These are phyloP conservation scores for Salmacisia buchloeana DNA, from an alignment of 1,284 basidiomycete species.

Conservation along the genomic window DNA sequence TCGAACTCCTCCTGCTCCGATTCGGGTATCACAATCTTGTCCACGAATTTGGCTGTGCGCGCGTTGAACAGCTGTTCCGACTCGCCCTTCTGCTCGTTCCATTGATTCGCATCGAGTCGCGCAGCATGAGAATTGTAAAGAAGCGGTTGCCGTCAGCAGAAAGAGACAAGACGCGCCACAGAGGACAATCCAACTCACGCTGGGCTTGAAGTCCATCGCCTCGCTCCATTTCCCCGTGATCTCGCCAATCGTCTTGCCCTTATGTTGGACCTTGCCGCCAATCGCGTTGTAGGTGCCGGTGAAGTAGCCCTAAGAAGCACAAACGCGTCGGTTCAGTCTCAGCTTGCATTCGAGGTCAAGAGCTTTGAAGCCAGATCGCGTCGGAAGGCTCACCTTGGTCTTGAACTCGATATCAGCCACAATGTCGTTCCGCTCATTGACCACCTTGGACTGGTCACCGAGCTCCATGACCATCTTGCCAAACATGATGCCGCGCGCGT, in stretches of 20 bases:
- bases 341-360: too few relatives aligned
- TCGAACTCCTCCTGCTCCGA: constrained; percentile 85
- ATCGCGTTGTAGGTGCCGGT: constrained; percentile 93
- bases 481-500: constrained; percentile 91
- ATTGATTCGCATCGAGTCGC: not conserved
- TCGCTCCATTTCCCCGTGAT: constrained; percentile 86
- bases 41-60: constrained; percentile 63
- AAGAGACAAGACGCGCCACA: constrained; percentile 5
- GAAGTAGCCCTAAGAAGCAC: constrained; percentile 69
- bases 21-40: constrained; percentile 78
- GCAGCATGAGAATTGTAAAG: not conserved
- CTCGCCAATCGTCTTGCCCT: constrained; percentile 72
- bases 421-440: constrained; percentile 71
- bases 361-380: too few relatives aligned
- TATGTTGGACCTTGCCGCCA: constrained; percentile 69
- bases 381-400: constrained; percentile 67
- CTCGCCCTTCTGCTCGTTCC: constrained; percentile 63
- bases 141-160: not conserved
- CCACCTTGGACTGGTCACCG: constrained; percentile 80
- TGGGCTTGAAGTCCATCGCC: constrained; percentile 76
- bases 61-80: constrained; percentile 81
- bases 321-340: too few relatives aligned
- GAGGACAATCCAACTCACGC: constrained; percentile 51
- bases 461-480: constrained; percentile 97
- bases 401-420: constrained; percentile 90